A percentile compares a stretch with the other conserved stretches of the same genome.
Conservation (phyloP, 129 eudicot genomes). For the Kitagawia praeruptora region DNA sequence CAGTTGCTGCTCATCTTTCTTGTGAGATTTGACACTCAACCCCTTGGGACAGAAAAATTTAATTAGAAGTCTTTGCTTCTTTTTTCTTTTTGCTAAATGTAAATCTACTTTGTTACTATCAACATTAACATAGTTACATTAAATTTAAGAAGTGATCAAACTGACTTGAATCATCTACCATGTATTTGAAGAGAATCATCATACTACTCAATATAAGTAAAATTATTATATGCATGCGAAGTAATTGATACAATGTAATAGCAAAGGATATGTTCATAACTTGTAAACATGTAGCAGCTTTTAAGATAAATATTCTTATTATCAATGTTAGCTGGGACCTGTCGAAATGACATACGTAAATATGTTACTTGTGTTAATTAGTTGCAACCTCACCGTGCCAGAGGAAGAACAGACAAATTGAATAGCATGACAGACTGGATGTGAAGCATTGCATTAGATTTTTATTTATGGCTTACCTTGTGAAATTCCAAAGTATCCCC, state of each 20-base stretch:
- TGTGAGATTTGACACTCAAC: not conserved
- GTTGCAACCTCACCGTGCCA: not conserved
- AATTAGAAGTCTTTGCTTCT: not conserved
- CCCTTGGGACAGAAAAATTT: not conserved
- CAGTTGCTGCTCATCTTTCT: not conserved
- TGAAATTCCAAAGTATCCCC: conserved; percentile 98
- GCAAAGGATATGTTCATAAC: not conserved
- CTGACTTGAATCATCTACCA: not conserved
- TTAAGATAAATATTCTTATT: not conserved
- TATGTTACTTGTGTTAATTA: not conserved
- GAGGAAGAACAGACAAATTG: not conserved
- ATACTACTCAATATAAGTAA: not conserved
- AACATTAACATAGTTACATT: not conserved
- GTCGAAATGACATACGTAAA: not conserved
- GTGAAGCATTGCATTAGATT: not conserved
- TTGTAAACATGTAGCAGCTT: not conserved
- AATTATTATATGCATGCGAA: not conserved
- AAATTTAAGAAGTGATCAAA: not conserved
- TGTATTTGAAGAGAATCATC: not conserved
- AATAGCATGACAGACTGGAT: not conserved
- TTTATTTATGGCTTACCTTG: conserved; percentile 38
- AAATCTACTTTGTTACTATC: not conserved
- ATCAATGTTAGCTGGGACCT: not conserved
- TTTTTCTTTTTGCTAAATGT: not conserved
- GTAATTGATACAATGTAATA: not conserved